Evolutionary conservation across 192 early-diverging fungal genomes (phyloP).

Genomic region (Spizellomyces sp.): DNA sequence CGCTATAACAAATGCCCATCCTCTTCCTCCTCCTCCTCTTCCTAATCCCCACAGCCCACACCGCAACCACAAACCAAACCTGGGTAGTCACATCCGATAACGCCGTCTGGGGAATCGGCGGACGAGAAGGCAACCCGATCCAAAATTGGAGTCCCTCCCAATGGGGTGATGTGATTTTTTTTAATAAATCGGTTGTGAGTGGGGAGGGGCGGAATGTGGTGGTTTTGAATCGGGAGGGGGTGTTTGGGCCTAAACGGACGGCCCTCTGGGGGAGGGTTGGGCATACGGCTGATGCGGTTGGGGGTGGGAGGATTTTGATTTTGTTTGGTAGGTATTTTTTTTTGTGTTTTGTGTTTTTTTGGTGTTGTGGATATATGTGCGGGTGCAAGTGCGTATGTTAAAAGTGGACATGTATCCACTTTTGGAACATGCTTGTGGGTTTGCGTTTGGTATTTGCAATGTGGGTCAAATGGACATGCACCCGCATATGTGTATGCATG

Average conservation of each 20-base stretch:
- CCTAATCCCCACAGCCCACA: too few species aligned
- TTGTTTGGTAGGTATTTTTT: not conserved
- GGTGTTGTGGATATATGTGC: too few species aligned
- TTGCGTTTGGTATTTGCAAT: too few species aligned
- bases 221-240: not conserved
- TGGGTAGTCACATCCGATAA: not conserved
- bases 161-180: constrained; percentile 2
- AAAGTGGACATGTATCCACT: too few species aligned
- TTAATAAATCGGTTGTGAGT: not conserved
- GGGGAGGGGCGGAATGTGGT: not conserved
- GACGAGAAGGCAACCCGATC: not conserved
- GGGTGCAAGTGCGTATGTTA: too few species aligned
- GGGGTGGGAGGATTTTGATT: not conserved
- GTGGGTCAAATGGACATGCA: too few species aligned
- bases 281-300: not conserved
- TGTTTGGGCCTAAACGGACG: not conserved
- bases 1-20: too few species aligned
- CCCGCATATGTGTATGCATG: too few species aligned
- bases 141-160: not conserved
- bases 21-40: too few species aligned
- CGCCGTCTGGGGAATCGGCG: constrained; percentile 1
- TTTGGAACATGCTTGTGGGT: too few species aligned
- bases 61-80: constrained; percentile 4
- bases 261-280: not conserved
- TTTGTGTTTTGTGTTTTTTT: not conserved